These are phyloP conservation scores for Macadamia integrifolia DNA, from an alignment of 164 flowering plant species.

Conservation along the genomic window DNA sequence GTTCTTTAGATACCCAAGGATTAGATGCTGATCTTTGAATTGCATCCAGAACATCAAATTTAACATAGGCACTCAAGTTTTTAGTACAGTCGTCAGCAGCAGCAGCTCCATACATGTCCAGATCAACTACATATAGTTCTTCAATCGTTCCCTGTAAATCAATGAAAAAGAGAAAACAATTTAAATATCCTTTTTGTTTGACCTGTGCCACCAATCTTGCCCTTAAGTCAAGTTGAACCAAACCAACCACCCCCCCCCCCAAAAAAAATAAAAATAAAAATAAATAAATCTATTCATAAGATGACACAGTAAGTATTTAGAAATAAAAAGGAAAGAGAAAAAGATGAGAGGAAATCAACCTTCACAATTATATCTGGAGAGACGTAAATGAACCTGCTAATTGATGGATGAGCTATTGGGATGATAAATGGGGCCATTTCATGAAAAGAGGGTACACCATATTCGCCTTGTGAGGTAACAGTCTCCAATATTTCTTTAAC, in stretches of 20 bases:
- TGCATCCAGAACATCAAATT: conserved; percentile 29
- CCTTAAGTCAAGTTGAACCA: too few relatives aligned
- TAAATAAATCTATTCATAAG: too few relatives aligned
- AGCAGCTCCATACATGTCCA: conserved; percentile 26
- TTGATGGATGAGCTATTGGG: conserved; percentile 15
- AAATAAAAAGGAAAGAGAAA: not conserved
- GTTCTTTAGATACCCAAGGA: conserved; percentile 33
- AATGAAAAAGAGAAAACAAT: not conserved
- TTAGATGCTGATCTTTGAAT: conserved; percentile 35
- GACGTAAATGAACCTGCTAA: conserved; percentile 29
- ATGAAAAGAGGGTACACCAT: conserved; percentile 12
- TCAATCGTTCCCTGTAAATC: conserved; percentile 30
- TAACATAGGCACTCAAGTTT: conserved; percentile 19
- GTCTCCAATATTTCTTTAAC: conserved; percentile 19
- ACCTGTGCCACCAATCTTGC: too few relatives aligned
- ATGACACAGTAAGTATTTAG: not conserved
- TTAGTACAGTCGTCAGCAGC: conserved; percentile 34
- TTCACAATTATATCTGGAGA: conserved; percentile 28
- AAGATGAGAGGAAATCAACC: conserved; percentile 18
- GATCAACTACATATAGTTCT: conserved; percentile 26
- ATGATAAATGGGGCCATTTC: conserved; percentile 31
- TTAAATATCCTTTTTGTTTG: too few relatives aligned
- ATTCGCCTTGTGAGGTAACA: conserved; percentile 6
- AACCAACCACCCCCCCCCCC: too few relatives aligned
- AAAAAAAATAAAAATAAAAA: too few relatives aligned